Percentiles rank a stretch among this genome's conserved stretches.
Evolutionary conservation across 2,329 filamentous ascomycete genomes (phyloP).

Genomic region (Rhytidhysteron rufulum): DNA sequence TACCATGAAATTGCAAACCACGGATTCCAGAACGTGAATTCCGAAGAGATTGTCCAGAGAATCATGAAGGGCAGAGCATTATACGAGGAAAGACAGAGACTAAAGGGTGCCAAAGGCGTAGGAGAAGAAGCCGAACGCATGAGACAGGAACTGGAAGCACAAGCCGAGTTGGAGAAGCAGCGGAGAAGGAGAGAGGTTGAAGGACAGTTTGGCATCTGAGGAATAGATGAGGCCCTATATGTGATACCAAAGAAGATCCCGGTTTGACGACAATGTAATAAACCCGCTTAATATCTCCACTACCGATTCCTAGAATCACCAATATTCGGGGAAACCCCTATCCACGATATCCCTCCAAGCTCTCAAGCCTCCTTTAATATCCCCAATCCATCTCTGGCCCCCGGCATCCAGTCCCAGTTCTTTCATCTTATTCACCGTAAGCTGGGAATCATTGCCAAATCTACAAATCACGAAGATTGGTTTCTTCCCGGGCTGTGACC

Average conservation of each 20-base stretch:
- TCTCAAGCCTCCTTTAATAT: conserved; percentile 67
- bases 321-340: conserved; percentile 54
- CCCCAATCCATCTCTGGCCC: conserved; percentile 59
- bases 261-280: too few species aligned
- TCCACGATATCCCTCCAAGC: conserved; percentile 72
- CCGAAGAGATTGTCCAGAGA: conserved; percentile 82
- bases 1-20: conserved; percentile 76
- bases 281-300: too few species aligned
- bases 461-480: conserved; percentile 71
- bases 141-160: conserved; percentile 35
- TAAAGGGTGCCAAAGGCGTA: conserved; percentile 82
- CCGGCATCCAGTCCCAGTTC: conserved; percentile 53
- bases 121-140: conserved; percentile 56
- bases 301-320: too few species aligned
- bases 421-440: conserved; percentile 63
- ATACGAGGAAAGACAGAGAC: conserved; percentile 87
- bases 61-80: conserved; percentile 82
- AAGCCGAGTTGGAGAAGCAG: conserved; percentile 20
- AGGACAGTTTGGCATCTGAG: conserved; percentile 34
- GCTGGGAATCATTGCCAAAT: conserved; percentile 74
- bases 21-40: conserved; percentile 82
- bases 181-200: conserved; percentile 36
- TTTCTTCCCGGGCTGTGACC: conserved; percentile 33
- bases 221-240: too few species aligned
- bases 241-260: too few species aligned